Evolutionary conservation across 164 flowering plant species (phyloP).

Genomic region (Macadamia integrifolia): DNA sequence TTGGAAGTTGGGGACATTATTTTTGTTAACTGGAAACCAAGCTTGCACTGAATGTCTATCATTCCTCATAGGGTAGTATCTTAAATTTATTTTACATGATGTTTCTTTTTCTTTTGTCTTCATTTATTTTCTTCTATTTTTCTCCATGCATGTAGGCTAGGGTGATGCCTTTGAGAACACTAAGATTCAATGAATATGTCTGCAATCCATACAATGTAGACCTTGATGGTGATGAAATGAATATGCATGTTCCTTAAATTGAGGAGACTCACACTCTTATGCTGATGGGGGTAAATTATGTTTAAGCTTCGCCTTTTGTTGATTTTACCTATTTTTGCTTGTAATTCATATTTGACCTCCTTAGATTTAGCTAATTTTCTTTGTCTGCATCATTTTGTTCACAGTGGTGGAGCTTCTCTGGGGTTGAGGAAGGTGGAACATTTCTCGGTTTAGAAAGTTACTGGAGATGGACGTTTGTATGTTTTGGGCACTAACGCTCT

Average conservation of each 20-base stretch:
- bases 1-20: conserved; percentile 47
- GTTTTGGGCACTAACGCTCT: too few relatives aligned
- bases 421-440: too few relatives aligned
- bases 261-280: conserved; percentile 93
- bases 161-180: conserved; percentile 56
- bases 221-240: conserved; percentile 99
- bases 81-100: not conserved
- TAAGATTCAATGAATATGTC: too few relatives aligned
- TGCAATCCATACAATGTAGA: conserved; percentile 93
- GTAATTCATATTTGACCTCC: not conserved
- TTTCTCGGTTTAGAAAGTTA: too few relatives aligned
- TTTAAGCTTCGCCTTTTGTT: not conserved
- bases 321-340: not conserved
- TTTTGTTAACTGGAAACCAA: conserved; percentile 93
- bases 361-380: too few relatives aligned
- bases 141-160: conserved; percentile 55
- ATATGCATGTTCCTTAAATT: conserved; percentile 95
- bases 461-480: too few relatives aligned
- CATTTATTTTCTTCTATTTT: not conserved
- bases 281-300: conserved; percentile 77
- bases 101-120: not conserved
- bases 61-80: conserved; percentile 84
- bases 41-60: conserved; percentile 98
- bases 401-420: too few relatives aligned
- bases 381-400: too few relatives aligned